Conservation (phyloP, 306 rosid species). For the Pueraria montana region DNA sequence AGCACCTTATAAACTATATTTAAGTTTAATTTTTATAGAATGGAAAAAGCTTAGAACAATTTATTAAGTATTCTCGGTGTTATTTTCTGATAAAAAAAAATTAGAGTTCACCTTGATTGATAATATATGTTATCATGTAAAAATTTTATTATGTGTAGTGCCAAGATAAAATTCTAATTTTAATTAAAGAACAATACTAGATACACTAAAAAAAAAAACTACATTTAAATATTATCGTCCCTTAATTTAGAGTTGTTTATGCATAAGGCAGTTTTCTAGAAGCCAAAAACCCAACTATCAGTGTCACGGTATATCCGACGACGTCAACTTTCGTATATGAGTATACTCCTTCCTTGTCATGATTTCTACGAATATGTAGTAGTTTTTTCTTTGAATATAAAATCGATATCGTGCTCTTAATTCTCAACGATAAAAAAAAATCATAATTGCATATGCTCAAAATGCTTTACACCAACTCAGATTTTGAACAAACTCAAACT, state of each 20-base stretch:
- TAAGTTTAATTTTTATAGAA: too few species aligned
- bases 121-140: too few species aligned
- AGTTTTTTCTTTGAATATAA: neutral
- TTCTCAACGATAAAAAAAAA: neutral
- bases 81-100: too few species aligned
- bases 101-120: too few species aligned
- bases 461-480: slow-evolving; percentile 49
- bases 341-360: neutral
- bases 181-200: too few species aligned
- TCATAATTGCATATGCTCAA: slow-evolving; percentile 40
- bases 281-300: slow-evolving; percentile 16
- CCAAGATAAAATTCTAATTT: too few species aligned
- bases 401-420: slow-evolving; percentile 22
- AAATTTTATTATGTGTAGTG: too few species aligned
- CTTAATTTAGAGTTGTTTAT: neutral
- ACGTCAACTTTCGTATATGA: slow-evolving; percentile 1
- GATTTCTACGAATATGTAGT: slow-evolving; percentile 34
- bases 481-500: slow-evolving; percentile 16
- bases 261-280: neutral
- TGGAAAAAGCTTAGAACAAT: too few species aligned
- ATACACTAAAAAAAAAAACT: too few species aligned
- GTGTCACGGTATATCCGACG: slow-evolving; percentile 19
- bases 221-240: too few species aligned
- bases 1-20: too few species aligned
- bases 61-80: too few species aligned